Conservation (phyloP, 169 alveolate genomes). For the Plasmodium sp. region DNA sequence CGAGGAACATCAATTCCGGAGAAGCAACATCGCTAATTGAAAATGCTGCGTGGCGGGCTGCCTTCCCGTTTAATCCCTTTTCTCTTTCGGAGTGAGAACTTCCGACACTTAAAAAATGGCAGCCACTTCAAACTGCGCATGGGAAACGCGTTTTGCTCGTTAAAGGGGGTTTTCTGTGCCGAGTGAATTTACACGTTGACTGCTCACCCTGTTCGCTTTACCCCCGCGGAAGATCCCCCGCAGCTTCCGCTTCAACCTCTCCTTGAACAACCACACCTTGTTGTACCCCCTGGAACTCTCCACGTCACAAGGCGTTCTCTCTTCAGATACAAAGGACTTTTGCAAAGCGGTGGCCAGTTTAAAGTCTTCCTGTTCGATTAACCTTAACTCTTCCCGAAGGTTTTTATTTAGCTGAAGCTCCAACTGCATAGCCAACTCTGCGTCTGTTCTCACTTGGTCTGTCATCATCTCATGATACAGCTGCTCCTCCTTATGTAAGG, state of each 20-base stretch:
- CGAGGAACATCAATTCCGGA: not conserved
- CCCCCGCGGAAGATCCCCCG: not conserved
- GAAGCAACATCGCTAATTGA: not conserved
- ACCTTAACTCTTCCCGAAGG: not conserved
- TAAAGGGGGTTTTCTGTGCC: not conserved
- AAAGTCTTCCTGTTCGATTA: conserved; percentile 10
- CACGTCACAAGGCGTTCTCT: not conserved
- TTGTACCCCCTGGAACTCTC: not conserved
- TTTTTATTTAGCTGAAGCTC: conserved; percentile 12
- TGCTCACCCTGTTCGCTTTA: not conserved
- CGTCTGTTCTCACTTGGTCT: conserved; percentile 18
- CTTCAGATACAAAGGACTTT: conserved; percentile 9
- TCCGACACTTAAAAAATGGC: not conserved
- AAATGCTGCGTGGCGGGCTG: not conserved
- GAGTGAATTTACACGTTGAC: not conserved
- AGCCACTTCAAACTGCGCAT: not conserved
- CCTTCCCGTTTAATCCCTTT: not conserved
- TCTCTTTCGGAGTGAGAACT: not conserved
- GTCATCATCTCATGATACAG: not conserved
- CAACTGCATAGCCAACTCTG: conserved; percentile 13
- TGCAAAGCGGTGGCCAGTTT: conserved; percentile 4
- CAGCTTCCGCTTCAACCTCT: not conserved
- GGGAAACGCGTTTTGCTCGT: not conserved
- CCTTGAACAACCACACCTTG: not conserved
- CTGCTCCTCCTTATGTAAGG: conserved; percentile 9